Evolutionary conservation across 2,329 filamentous ascomycete genomes (phyloP), one percentile per base, ranked within the genome.

Genomic region (Microsporum canis): DNA sequence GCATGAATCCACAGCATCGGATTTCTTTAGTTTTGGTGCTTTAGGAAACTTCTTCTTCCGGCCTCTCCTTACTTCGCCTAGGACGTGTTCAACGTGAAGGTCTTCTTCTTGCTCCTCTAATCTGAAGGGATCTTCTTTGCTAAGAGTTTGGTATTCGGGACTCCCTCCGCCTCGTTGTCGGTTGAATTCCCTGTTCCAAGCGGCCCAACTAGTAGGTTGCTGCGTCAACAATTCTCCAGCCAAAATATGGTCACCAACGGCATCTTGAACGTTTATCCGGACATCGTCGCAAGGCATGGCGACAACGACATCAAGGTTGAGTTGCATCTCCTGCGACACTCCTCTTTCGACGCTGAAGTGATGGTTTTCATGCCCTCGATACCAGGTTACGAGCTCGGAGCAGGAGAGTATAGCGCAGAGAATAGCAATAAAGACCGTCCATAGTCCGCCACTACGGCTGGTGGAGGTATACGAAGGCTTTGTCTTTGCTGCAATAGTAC

Each of bases 191-290:
- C 89, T 83, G 64, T 85, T 84, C 91, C 92, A 97, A 66, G 91
- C 84, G 27, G 73, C 71, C 90, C 92, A 99, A 65, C 77, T 83
- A 5, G 94, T 97, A 14, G 83, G 77, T 68, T 96, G 90, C 69
- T 84, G 86, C 65, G 83, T 80, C 64, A 99, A 79, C 65, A 86
- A 79, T 41, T 86, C 80, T 3, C 83, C 88, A 2, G 94, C 94
- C 34, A 95, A 81, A 68, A 97, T 95, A 65, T 89, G 86, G 74
- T 99, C 94, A 59, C 94, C 91, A 0, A 90, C 85, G 1, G 92
- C 91, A 73, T 99, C 94, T 78, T 97, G 94, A 58, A 99, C 91
- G 76, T 99, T 97, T 75, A 99, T 80, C 76, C 96, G 89, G n/a
- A 99, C 77, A 71, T 95, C 87, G 61, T 81, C 77, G 79, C 94